Evolutionary conservation across 768 basidiomycete genomes (phyloP).

Genomic region (Phanerochaete carnosa): DNA sequence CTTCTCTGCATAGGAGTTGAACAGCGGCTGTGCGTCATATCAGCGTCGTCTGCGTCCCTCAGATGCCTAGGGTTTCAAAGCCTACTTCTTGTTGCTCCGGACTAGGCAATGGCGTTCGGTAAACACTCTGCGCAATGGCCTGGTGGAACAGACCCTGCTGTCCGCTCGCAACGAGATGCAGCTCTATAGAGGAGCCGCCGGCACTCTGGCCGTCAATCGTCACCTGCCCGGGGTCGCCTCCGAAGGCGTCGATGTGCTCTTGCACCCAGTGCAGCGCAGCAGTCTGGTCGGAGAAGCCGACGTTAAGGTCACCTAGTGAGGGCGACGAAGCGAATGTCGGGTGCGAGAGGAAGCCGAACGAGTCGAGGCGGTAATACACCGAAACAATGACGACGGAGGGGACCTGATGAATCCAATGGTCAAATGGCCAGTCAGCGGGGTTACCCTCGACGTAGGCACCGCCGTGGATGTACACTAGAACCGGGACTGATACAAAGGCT

Average conservation of each 20-base stretch:
- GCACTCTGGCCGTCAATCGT: constrained; percentile 62
- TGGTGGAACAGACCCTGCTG: constrained; percentile 42
- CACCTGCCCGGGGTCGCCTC: constrained; percentile 35
- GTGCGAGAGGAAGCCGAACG: constrained; percentile 58
- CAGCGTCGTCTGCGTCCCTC: not conserved
- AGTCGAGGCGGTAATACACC: constrained; percentile 61
- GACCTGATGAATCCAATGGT: constrained; percentile 60
- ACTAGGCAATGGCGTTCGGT: constrained; percentile 45
- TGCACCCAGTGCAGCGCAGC: constrained; percentile 39
- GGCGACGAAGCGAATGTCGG: constrained; percentile 40
- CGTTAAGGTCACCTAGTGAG: constrained; percentile 46
- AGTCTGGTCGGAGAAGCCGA: constrained; percentile 53
- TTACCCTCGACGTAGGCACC: constrained; percentile 56
- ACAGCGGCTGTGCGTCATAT: constrained; percentile 40
- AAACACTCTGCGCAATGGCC: constrained; percentile 64
- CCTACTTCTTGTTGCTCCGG: constrained; percentile 53
- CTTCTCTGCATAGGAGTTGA: constrained; percentile 45
- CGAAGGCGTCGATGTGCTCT: constrained; percentile 35
- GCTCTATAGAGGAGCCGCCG: constrained; percentile 50
- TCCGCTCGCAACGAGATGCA: constrained; percentile 51
- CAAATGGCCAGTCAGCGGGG: constrained; percentile 63
- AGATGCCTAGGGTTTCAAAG: not conserved
- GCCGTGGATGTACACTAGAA: constrained; percentile 39
- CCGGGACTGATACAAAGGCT: constrained; percentile 28
- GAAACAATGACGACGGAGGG: constrained; percentile 63